Percentiles rank a stretch among this genome's conserved stretches.
These are phyloP conservation scores for Fusarium robinianum DNA, from an alignment of 2,329 filamentous ascomycete genomes.

Conservation along the genomic window DNA sequence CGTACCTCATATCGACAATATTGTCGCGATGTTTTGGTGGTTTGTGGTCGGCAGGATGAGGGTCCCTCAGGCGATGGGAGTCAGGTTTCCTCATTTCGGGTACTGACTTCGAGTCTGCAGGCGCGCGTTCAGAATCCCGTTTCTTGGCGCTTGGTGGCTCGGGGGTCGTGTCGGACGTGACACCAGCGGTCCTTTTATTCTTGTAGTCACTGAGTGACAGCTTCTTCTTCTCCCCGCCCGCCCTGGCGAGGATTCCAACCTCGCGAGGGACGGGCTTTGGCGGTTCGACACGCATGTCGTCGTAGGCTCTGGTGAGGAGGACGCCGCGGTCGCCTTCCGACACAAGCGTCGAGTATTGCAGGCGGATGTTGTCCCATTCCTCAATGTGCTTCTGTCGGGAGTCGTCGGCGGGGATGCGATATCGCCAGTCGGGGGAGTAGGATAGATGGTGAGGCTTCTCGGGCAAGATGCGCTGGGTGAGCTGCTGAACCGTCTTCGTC, in stretches of 20 bases:
- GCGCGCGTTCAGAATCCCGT: slow-evolving; percentile 40
- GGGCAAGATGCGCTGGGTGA: slow-evolving; percentile 58
- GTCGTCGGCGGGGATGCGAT: slow-evolving; percentile 49
- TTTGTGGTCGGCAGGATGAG: slow-evolving; percentile 37
- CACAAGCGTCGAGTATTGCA: slow-evolving; percentile 62
- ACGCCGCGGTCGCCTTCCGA: slow-evolving; percentile 63
- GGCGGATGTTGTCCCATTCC: slow-evolving; percentile 54
- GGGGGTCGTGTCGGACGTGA: slow-evolving; percentile 44
- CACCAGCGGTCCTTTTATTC: slow-evolving; percentile 53
- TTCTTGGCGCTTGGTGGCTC: slow-evolving; percentile 41
- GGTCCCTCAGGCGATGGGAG: slow-evolving; percentile 29
- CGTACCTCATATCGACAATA: slow-evolving; percentile 40
- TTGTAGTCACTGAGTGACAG: slow-evolving; percentile 64
- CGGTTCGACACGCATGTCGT: slow-evolving; percentile 60
- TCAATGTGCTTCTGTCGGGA: slow-evolving; percentile 44
- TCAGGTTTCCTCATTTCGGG: slow-evolving; percentile 34
- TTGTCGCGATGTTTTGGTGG: slow-evolving; percentile 38
- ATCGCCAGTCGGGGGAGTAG: slow-evolving; percentile 53
- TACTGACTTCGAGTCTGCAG: slow-evolving; percentile 29
- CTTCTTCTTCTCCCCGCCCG: slow-evolving; percentile 57
- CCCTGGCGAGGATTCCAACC: slow-evolving; percentile 47
- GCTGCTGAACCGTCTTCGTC: slow-evolving; percentile 59
- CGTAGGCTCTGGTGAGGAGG: slow-evolving; percentile 60
- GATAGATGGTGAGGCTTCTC: slow-evolving; percentile 59
- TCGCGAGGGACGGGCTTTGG: slow-evolving; percentile 46